Evolutionary conservation across 164 flowering plant species (phyloP), one percentile per base, ranked within the genome.

Genomic region (Tinospora cordifolia): DNA sequence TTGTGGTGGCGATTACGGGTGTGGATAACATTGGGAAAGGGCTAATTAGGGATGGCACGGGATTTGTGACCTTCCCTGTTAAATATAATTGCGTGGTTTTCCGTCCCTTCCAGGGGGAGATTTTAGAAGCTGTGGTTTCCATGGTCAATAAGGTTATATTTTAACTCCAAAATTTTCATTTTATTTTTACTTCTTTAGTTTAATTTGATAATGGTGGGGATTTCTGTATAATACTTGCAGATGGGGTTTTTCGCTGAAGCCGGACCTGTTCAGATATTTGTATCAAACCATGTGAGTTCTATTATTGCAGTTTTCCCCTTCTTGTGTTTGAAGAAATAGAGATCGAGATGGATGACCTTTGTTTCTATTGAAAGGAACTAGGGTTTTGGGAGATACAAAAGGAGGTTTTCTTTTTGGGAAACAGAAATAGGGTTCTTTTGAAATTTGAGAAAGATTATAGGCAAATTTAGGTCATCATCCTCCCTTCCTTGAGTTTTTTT

Each of bases 241-340:
- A 93, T 93, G 98, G 97, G 96, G 11, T 93, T 93, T 63, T 93
- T 93, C 27, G 97, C 98, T n/a, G 98, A 93, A 83, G 98, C 97
- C 70, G 98, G 98, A 2, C 98, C 98, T 34, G 98, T 91, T 54
- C 97, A 93, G 72, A 86, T 90, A 60, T 93, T 93, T 74, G 97
- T 93, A 27, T 93, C 98, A 3, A 90, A 88, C 77, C 98, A 91
- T 83, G 98, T 93, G 72, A 86, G 94, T 79, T 21, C n/a, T 65
- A 51, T 51, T 51, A 22, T 22, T 51, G 21, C 21, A 5, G 59
- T 14, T 14, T 17, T 17, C 8, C 15, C 15, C 21, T 51, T 22
- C n/a, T 51, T 51, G 59, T 51, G 21, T 51, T 5, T 17, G n/a
- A 17, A n/a, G 22, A 51, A 51, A 17, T 51, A 51, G 19, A 17